Base-by-base conservation (phyloP, 2,329 filamentous ascomycete species). In the Colletotrichum coccodes region DNA sequence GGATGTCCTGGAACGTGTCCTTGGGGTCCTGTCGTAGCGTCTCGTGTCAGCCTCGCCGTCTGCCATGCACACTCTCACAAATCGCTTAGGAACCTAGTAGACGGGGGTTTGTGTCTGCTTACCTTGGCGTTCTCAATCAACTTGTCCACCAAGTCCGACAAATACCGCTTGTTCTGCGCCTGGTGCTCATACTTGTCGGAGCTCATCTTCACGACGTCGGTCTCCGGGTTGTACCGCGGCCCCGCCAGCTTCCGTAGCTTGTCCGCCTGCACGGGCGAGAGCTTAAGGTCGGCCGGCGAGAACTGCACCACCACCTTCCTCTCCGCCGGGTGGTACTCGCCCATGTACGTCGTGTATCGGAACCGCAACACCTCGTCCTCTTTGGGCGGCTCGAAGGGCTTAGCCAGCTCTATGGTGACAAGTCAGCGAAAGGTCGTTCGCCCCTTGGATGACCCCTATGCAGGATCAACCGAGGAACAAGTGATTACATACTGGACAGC, bases 261-360 rank as follows among this genome's bases (percentile, higher is more conserved):
- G 76, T 87, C 79, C 71, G 87, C 86, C 81, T 98, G 93, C 42
- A 85, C 80, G 18, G 88, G 82, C 28, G 87, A 90, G 62, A 97
- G 86, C 70, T 86, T 83, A 70, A 98, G 83, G 81, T 97, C 94
- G 64, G 82, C 81, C 18, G 92, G 91, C 71, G 87, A 89, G 81
- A 98, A 97, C 78, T 98, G 93, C 63, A 98, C 90, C 14, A 98
- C 95, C 23, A 99, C 95, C 85, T 99, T 99, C 78, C 90, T 91
- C 81, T 94, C 90, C 3, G 95, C 94, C 0, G 96, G 95, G 82
- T 99, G 97, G 64, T 89, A 85, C 82, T 98, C 96, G 75, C 95
- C 95, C 87, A 99, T 92, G 83, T 98, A 98, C 42, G 92, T 95
- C 18, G 96, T 99, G 85, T 97, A 98, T 75, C 96, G 92, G 90